Percentiles rank a stretch among this genome's conserved stretches.
Evolutionary conservation across 2,329 filamentous ascomycete species (phyloP).

Genomic region (Exophiala alcalophila): DNA sequence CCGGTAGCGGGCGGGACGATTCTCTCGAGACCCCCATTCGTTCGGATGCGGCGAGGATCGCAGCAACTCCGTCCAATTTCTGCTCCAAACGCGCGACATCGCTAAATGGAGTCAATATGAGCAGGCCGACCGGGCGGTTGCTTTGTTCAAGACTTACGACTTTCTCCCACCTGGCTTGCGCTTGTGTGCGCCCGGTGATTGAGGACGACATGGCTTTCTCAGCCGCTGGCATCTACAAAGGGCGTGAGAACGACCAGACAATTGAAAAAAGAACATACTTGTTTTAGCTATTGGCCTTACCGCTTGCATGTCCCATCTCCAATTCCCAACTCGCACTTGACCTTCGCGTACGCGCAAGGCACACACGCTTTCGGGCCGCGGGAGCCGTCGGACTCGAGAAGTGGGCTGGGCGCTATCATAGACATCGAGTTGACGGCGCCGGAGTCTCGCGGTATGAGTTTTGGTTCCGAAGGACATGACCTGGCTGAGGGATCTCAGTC

Average conservation of each 20-base stretch:
- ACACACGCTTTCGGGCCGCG: slow-evolving; percentile 23
- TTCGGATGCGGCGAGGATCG: slow-evolving; percentile 26
- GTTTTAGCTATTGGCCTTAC: slow-evolving; percentile 2
- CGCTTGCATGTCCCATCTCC: slow-evolving; percentile 21
- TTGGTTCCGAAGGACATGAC: too few species aligned
- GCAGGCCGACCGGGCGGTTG: background rate
- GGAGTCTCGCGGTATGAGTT: too few species aligned
- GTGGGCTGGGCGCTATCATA: slow-evolving; percentile 6
- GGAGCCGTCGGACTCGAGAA: slow-evolving; percentile 4
- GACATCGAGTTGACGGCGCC: too few species aligned
- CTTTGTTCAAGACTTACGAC: background rate
- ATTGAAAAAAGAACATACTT: too few species aligned
- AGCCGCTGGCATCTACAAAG: slow-evolving; percentile 34
- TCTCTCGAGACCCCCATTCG: background rate
- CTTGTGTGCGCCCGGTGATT: slow-evolving; percentile 32
- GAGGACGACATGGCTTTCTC: slow-evolving; percentile 31
- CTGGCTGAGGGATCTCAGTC: too few species aligned
- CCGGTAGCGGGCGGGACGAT: slow-evolving; percentile 1
- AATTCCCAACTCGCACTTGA: slow-evolving; percentile 19
- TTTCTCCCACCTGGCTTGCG: slow-evolving; percentile 14
- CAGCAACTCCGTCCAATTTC: slow-evolving; percentile 33
- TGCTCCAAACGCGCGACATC: slow-evolving; percentile 31
- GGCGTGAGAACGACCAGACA: too few species aligned
- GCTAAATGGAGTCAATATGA: background rate
- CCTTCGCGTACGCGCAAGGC: slow-evolving; percentile 24